These are phyloP conservation scores for Sclerotinia minor DNA, from an alignment of 2,329 filamentous ascomycete species.

Conservation along the genomic window DNA sequence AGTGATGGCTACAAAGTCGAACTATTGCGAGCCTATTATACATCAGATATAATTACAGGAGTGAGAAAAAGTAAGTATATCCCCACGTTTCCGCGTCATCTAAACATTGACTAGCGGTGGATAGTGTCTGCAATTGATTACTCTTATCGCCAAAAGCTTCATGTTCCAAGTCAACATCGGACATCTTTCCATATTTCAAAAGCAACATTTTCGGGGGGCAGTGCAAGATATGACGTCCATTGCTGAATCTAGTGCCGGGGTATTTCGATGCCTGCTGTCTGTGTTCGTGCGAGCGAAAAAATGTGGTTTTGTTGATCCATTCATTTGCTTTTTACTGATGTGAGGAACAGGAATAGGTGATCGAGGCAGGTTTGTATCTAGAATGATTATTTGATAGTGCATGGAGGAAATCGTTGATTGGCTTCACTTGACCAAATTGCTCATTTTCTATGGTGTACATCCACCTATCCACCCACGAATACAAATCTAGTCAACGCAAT, in stretches of 20 bases:
- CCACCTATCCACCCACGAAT: no score
- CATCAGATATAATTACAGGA: not conserved
- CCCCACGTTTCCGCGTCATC: not conserved
- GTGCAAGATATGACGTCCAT: not conserved
- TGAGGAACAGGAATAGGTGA: not conserved
- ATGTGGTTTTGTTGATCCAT: not conserved
- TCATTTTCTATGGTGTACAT: not conserved
- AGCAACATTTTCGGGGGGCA: not conserved
- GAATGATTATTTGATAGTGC: no score
- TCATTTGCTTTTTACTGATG: not conserved
- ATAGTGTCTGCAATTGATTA: not conserved
- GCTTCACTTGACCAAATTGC: not conserved
- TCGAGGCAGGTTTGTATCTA: not conserved
- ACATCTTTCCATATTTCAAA: constrained; percentile 5
- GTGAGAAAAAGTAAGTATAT: not conserved
- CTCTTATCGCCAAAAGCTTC: not conserved
- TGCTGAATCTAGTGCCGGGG: not conserved
- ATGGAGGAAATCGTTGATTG: no score
- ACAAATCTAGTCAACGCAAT: not conserved
- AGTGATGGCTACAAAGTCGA: not conserved
- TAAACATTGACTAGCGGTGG: not conserved
- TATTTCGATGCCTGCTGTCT: not conserved
- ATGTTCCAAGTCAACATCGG: not conserved
- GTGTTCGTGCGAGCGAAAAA: not conserved
- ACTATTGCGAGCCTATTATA: not conserved